A percentile compares a stretch with the other conserved stretches of the same genome.
Conservation (phyloP, 768 basidiomycete species). For the Hygrocybe punicea region DNA sequence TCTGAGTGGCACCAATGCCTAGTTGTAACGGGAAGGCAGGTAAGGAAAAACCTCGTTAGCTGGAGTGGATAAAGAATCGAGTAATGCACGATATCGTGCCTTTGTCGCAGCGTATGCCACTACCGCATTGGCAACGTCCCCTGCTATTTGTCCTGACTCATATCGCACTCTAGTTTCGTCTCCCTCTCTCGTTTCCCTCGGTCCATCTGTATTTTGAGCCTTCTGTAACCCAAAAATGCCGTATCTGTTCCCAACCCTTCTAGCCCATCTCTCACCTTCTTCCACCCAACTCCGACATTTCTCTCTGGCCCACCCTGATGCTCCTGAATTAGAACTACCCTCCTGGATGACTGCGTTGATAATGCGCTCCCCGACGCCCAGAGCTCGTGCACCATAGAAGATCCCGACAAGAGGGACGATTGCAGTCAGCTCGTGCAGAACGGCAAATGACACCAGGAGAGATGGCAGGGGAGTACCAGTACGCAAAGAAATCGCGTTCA, state of each 20-base stretch:
- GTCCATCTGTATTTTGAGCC: slow-evolving; percentile 16
- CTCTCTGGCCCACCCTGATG: slow-evolving; percentile 40
- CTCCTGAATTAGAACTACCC: slow-evolving; percentile 13
- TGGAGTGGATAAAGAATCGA: not conserved
- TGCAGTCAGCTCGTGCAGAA: slow-evolving; percentile 85
- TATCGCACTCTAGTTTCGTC: slow-evolving; percentile 19
- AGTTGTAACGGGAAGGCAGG: not conserved
- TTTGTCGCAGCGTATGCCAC: slow-evolving; percentile 80
- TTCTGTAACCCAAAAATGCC: slow-evolving; percentile 79
- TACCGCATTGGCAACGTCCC: slow-evolving; percentile 78
- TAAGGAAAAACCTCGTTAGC: slow-evolving; percentile 1
- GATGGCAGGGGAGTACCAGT: slow-evolving; percentile 77
- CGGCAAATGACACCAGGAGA: slow-evolving; percentile 69
- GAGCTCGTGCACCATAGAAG: slow-evolving; percentile 63
- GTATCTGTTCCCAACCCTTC: slow-evolving; percentile 69
- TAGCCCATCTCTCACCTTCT: slow-evolving; percentile 72
- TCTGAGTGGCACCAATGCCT: slow-evolving; percentile 74
- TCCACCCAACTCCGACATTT: slow-evolving; percentile 60
- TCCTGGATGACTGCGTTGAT: slow-evolving; percentile 32
- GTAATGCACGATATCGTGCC: slow-evolving; percentile 43
- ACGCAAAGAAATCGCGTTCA: slow-evolving; percentile 58
- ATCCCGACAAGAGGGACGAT: slow-evolving; percentile 68
- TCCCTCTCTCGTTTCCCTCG: slow-evolving; percentile 14
- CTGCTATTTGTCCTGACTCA: slow-evolving; percentile 48
- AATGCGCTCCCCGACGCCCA: slow-evolving; percentile 68